Evolutionary conservation across 305 asterid genomes (phyloP).

Genomic region (Euphrasia arctica): DNA sequence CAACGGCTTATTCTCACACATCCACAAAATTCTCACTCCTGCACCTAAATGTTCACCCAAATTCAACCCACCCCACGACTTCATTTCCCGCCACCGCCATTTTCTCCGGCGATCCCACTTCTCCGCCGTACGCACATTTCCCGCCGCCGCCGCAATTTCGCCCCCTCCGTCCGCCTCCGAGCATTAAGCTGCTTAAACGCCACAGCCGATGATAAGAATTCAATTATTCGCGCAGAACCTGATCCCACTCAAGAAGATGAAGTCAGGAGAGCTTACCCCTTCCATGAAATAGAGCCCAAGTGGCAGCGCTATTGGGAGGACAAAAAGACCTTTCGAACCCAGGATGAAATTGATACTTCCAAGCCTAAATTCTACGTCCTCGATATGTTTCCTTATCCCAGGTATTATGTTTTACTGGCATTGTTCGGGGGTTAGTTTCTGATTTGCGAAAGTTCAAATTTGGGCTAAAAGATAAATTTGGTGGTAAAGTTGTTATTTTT

Average conservation of each 20-base stretch:
- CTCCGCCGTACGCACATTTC: conserved; percentile 31
- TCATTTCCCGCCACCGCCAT: conserved; percentile 38
- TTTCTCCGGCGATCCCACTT: conserved; percentile 27
- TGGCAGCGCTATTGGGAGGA: conserved; percentile 95
- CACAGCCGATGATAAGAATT: conserved; percentile 10
- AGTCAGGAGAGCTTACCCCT: conserved; percentile 78
- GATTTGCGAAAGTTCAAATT: too few relatives aligned
- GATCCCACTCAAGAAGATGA: conserved; percentile 25
- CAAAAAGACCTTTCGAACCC: conserved; percentile 75
- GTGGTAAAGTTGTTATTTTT: too few relatives aligned
- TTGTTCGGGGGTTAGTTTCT: too few relatives aligned
- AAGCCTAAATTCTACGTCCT: conserved; percentile 95
- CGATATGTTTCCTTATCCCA: conserved; percentile 98
- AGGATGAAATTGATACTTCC: conserved; percentile 82
- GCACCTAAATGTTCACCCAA: conserved; percentile 46
- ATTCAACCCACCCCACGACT: conserved; percentile 38
- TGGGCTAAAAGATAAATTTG: too few relatives aligned
- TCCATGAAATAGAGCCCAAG: conserved; percentile 77
- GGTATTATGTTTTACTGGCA: conserved; percentile 41
- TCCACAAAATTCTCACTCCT: conserved; percentile 13
- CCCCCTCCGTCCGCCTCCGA: conserved; percentile 31
- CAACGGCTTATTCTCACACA: conserved; percentile 23
- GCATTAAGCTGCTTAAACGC: conserved; percentile 31
- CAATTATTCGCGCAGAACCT: neutral
- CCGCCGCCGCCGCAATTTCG: conserved; percentile 23